A percentile compares a stretch with the other conserved stretches of the same genome.
Evolutionary conservation across 352 stramenopile genomes (phyloP).

Genomic region (Phytophthora cajani): DNA sequence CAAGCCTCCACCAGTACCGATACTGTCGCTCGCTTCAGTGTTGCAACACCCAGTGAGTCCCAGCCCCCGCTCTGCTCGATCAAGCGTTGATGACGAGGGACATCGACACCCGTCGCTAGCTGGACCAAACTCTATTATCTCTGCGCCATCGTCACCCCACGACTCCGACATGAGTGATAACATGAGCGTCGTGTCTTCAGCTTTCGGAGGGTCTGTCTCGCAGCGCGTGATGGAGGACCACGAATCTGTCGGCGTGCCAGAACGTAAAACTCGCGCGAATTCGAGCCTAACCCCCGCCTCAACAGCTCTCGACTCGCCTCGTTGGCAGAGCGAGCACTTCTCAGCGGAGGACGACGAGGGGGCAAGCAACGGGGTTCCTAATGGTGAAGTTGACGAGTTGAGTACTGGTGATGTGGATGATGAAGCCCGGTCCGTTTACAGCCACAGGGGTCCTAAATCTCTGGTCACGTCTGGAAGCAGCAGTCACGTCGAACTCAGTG

Average conservation of each 20-base stretch:
- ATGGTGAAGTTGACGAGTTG: constrained; percentile 3
- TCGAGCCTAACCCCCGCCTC: background rate
- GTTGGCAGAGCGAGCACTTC: constrained; percentile 28
- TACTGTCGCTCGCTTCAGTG: constrained; percentile 22
- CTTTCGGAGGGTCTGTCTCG: constrained; percentile 20
- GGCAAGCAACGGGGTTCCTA: constrained; percentile 3
- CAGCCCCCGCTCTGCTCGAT: constrained; percentile 28
- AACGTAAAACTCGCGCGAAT: constrained; percentile 14
- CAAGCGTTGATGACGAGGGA: constrained; percentile 27
- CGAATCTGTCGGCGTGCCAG: background rate
- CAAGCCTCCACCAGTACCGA: constrained; percentile 21
- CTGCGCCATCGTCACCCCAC: constrained; percentile 24
- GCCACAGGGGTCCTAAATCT: constrained; percentile 18
- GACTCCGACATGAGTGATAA: constrained; percentile 31
- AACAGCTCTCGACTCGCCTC: constrained; percentile 18
- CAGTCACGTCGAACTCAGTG: constrained; percentile 15
- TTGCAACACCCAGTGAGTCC: constrained; percentile 14
- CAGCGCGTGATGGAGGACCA: constrained; percentile 20
- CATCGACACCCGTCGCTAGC: constrained; percentile 3
- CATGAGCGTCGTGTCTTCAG: constrained; percentile 30
- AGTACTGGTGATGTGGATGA: constrained; percentile 17
- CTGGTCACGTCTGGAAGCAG: constrained; percentile 15
- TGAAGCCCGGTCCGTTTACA: constrained; percentile 14
- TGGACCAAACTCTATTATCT: constrained; percentile 12
- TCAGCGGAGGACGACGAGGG: constrained; percentile 19